Base-by-base conservation (phyloP, 805 yeast genomes). In the Lipomyces starkeyi region DNA sequence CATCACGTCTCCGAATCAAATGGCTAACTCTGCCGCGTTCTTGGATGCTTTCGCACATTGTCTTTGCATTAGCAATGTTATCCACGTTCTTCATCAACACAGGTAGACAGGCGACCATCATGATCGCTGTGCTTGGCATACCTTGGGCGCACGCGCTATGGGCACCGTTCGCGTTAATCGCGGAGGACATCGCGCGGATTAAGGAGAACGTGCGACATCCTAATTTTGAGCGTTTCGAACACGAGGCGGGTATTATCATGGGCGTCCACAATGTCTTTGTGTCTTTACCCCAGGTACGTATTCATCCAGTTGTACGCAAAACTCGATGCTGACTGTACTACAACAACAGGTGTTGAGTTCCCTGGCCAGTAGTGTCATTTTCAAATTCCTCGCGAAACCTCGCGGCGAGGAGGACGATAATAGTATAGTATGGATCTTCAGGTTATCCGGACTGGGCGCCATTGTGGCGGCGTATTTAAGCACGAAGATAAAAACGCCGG, bases 91-190 rank as follows among this genome's bases (percentile, higher is more conserved):
- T 82, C 62, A 80, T 86, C 27, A 54, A 72, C 2, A 77, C 77
- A 7, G 84, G 85, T 6, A 63, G 63, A 0, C 78, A 75, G 13
- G 89, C 88, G 0, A 82, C 86, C 8, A 70, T 78, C 0, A 74
- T 87, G 74, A 84, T 87, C 71, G 87, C 82, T 0, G 72, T 86
- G 17, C 74, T 86, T 57, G 91, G 91, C 2, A 78, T 87, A 25
- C 83, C 89, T 0, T 87, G 91, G 91, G 90, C 90, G 0, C 81
- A 81, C 67, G 87, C 89, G 0, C 80, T 86, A 20, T 87, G 91
- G 91, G 87, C 88, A 2, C 91, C 91, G 6, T 87, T 86, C 75
- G 87, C 86, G 0, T 73, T 87, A 52, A 86, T 87, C 11, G 84
- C 88, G 43, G 88, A 86, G 72, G 88, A 86, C 69, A 80, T 85